These are phyloP conservation scores for Cercis canadensis DNA, from an alignment of 306 rosid species.

Conservation along the genomic window DNA sequence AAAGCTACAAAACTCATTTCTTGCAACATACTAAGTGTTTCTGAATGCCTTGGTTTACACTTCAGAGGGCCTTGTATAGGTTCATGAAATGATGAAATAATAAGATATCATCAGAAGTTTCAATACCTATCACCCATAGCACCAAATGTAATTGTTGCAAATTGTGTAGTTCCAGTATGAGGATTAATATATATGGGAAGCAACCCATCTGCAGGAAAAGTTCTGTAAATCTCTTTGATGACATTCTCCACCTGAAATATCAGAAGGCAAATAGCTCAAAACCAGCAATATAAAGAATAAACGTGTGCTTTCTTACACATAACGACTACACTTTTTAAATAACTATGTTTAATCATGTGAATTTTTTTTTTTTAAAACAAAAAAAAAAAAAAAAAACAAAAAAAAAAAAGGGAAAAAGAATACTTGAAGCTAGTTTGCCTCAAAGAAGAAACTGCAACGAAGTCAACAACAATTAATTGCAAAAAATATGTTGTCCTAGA, in stretches of 20 bases:
- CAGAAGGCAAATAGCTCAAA: constrained; percentile 39
- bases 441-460: constrained; percentile 20
- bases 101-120: constrained; percentile 15
- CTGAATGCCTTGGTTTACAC: background rate
- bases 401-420: constrained; percentile 13
- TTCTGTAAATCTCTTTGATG: constrained; percentile 57
- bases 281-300: constrained; percentile 31
- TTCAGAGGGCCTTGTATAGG: background rate
- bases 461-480: constrained; percentile 20
- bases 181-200: constrained; percentile 88
- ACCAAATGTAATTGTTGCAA: constrained; percentile 84
- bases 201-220: constrained; percentile 84
- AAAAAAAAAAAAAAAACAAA: too few relatives aligned
- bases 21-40: too few relatives aligned
- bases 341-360: constrained; percentile 9
- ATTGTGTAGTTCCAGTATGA: constrained; percentile 52
- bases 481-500: background rate
- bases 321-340: constrained; percentile 2
- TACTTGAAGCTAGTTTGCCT: constrained; percentile 20
- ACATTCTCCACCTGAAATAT: constrained; percentile 71
- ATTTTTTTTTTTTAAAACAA: too few relatives aligned
- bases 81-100: constrained; percentile 5
- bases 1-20: background rate
- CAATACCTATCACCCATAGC: constrained; percentile 98
- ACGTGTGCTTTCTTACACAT: constrained; percentile 16